Base-by-base conservation (phyloP, 1,284 basidiomycete genomes). In the Chalciporus piperatoides region DNA sequence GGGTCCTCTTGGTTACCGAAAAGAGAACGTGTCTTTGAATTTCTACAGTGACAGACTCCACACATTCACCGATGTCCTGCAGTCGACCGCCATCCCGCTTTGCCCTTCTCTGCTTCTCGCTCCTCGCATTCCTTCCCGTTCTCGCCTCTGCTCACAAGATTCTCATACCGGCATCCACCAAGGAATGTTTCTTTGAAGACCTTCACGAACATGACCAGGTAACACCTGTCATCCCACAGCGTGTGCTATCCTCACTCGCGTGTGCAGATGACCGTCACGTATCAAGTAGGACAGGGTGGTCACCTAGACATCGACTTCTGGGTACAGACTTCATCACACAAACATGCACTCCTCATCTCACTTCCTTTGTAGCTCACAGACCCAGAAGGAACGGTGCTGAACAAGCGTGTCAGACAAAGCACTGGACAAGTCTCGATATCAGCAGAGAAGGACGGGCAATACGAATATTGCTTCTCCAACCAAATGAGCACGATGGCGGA, bases 101-200 rank as follows among this genome's bases (percentile, higher is more conserved):
- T 62, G 45, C 55, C 60, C 39, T 68, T 60, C 58, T 76, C 62
- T 64, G 49, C 50, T 57, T 80, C 45, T 63, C 71, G 12, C 48
- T 81, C 8, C 59, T 82, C 41, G 56, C 70, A 40, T 46, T 79
- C 17, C 54, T 77, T 43, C 73, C 78, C 5, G 55, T 66, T 36
- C 56, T 82, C 27, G 71, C 74, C 12, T 74, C 71, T 38, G 78
- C 82, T 1, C 85, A 90, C 68, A 77, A 86, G 67, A 82, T 90
- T 59, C 81, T 84, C 60, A 74, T 90, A 12, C 70, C 78, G 15
- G 87, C 94, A 19, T 85, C 86, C 32, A 81, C 82, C 63, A 94
- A 92, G 68, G 93, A 97, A 63, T 99, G 96, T 72, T 99, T 96
- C 79, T 98, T 97, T 67, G 97, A 99, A 73, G 92, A 96, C 69